Evolutionary conservation across 768 basidiomycete species (phyloP), one percentile per base, ranked within the genome.

Genomic region (Xanthoconium purpureum): DNA sequence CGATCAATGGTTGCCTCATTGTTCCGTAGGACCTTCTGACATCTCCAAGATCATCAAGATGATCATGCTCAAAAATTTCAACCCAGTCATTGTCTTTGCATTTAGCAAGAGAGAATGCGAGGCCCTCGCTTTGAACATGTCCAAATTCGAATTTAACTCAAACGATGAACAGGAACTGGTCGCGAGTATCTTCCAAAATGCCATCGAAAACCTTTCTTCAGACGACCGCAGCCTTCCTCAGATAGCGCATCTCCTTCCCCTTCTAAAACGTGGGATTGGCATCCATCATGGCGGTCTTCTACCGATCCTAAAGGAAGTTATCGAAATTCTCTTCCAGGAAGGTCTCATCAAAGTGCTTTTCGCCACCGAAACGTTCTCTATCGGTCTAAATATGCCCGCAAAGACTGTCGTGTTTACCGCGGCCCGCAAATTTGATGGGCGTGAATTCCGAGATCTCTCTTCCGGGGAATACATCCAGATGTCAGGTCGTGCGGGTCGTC

Each of bases 21-120:
- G 39, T 66, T 54, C 55, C 57, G 6, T 58, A 94, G 94, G 93
- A 2, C 78, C 84, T 3, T 94, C 94, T 44, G 97, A 99, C 70
- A 94, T 98, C 60, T 91, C 91, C 57, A 98, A 97, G 76, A 95
- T 99, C 61, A 89, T 98, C 70, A 91, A 91, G 71, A 94, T 98
- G 89, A 97, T 99, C 74, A 94, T 98, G 92, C 74, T 85, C 58
- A 96, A 96, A 74, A 94, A 94, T 70, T 96, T 93, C 74, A 95
- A 98, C 67, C 97, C 97, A 0, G 95, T 98, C 61, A 99, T 99
- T 67, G 87, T 98, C 52, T 99, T 99, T 72, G 91, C 96, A 6
- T 99, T 99, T 75, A 92, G 91, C 75, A 98, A 98, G 71, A 87
- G 95, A 49, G 96, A 98, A 77, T 98, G 97, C 72, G 97, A 99